Conservation (phyloP, 2,329 filamentous ascomycete species). For the Fusarium nematophilum region DNA sequence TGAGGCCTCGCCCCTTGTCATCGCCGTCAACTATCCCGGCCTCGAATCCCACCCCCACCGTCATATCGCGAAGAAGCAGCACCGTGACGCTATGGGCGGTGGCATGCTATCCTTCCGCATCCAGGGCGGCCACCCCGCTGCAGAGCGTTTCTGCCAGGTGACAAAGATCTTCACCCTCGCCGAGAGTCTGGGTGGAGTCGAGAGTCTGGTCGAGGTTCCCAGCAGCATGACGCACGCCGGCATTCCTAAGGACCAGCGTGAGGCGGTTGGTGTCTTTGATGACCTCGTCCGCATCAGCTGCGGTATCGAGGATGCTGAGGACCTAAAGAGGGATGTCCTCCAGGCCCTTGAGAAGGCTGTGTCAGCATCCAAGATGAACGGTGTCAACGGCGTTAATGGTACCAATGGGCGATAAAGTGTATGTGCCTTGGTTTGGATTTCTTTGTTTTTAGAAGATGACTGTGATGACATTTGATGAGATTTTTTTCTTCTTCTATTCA, state of each 20-base stretch:
- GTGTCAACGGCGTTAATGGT: constrained; percentile 47
- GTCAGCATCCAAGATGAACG: constrained; percentile 46
- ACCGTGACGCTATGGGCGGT: constrained; percentile 92
- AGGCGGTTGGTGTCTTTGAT: constrained; percentile 93
- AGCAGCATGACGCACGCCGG: constrained; percentile 97
- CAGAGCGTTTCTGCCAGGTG: constrained; percentile 90
- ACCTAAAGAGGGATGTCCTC: constrained; percentile 84
- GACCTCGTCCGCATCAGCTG: constrained; percentile 94
- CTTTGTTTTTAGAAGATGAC: constrained; percentile 23
- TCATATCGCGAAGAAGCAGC: constrained; percentile 86
- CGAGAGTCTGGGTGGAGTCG: constrained; percentile 91
- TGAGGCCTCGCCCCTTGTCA: constrained; percentile 82
- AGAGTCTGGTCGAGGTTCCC: constrained; percentile 91
- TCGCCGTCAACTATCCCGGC: constrained; percentile 95
- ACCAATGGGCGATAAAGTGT: constrained; percentile 34
- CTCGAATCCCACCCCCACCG: constrained; percentile 88
- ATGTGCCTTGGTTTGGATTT: constrained; percentile 6
- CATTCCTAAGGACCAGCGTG: constrained; percentile 89
- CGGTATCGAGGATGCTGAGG: constrained; percentile 89
- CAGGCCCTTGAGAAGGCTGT: constrained; percentile 85
- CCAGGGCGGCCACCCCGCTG: constrained; percentile 84
- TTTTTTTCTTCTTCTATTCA: constrained; percentile 22
- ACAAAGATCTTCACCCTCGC: constrained; percentile 94
- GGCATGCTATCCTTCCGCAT: constrained; percentile 99
- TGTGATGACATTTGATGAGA: constrained; percentile 37